Evolutionary conservation across 495 filamentous ascomycete species (phyloP).

Genomic region (Xylaria longipes): DNA sequence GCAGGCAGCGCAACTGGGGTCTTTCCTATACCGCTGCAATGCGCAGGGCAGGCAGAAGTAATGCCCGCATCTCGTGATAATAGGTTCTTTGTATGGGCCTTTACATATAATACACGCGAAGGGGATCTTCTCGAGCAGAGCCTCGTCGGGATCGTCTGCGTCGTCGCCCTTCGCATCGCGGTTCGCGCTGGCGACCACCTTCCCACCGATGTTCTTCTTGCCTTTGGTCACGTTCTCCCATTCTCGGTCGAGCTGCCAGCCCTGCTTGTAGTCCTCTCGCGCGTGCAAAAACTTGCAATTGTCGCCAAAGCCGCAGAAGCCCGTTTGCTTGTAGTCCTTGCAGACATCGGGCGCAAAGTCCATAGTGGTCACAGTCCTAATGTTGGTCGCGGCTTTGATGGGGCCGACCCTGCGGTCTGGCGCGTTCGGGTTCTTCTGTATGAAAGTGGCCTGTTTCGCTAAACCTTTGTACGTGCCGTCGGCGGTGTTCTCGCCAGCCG

Average conservation of each 20-base stretch:
- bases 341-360: constrained; percentile 95
- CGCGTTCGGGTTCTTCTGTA: constrained; percentile 83
- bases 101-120: constrained; percentile 96
- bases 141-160: constrained; percentile 70
- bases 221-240: constrained; percentile 88
- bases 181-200: constrained; percentile 67
- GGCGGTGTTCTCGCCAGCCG: constrained; percentile 32
- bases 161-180: constrained; percentile 49
- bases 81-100: constrained; percentile 77
- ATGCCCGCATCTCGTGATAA: constrained; percentile 90
- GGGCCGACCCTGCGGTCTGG: constrained; percentile 77
- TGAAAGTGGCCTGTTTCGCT: constrained; percentile 73
- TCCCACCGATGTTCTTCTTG: constrained; percentile 69
- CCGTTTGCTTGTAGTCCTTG: constrained; percentile 93
- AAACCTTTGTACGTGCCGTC: constrained; percentile 81
- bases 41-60: constrained; percentile 96
- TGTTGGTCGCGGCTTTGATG: constrained; percentile 86
- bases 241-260: constrained; percentile 93
- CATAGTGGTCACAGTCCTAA: constrained; percentile 86
- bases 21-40: constrained; percentile 76
- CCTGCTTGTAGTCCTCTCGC: constrained; percentile 87
- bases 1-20: constrained; percentile 85
- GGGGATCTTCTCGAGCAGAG: constrained; percentile 82
- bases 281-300: constrained; percentile 89
- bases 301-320: constrained; percentile 82